Base-by-base conservation (phyloP, 495 filamentous ascomycete genomes). In the Halenospora varia region DNA sequence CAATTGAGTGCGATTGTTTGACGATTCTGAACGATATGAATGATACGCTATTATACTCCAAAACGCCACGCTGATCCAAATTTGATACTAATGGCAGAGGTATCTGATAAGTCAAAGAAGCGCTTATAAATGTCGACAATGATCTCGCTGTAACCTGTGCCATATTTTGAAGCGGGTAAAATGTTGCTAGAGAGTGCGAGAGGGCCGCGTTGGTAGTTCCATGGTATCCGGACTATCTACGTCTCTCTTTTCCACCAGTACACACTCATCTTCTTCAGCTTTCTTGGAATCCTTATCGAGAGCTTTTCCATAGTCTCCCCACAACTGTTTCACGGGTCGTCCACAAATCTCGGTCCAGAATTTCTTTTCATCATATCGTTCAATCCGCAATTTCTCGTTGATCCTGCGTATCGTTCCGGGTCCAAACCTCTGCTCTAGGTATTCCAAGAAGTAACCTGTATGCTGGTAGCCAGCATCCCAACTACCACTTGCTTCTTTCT, bases 401-500 rank as follows among this genome's bases (percentile, higher is more conserved):
- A 96, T 62, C 66, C 75, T 75, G 26, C 80, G 80, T n/a, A 96
- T 79, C 1, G 83, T 86, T 3, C 89, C 91, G 45, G 66, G 63
- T 0, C 90, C 92, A 66, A 85, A 87, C 45, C 76, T 69, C 10
- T 68, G 49, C 68, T 88, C 82, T 51, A 90, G 70, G 75, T 87
- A 89, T 41, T 94, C 83, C 51, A 98, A 71, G 66, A 98, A 97
- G 68, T 88, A 98, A 3, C 84, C 94, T 18, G 94, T 98, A 63
- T 87, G 81, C 77, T 96, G 86, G 74, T 98, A 98, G 8, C 94
- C 94, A 51, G 78, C 82, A 72, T 98, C 93, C 94, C 94, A 97
- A 13, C 79, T 77, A 6, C 82, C 79, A 24, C 71, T 72, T 0
- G 77, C 73, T 22, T 75, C 77, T 2, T 77, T 78, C 61, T 80